A percentile compares a stretch with the other conserved stretches of the same genome.
Evolutionary conservation across 306 rosid genomes (phyloP).

Genomic region (Astragalus membranaceus): DNA sequence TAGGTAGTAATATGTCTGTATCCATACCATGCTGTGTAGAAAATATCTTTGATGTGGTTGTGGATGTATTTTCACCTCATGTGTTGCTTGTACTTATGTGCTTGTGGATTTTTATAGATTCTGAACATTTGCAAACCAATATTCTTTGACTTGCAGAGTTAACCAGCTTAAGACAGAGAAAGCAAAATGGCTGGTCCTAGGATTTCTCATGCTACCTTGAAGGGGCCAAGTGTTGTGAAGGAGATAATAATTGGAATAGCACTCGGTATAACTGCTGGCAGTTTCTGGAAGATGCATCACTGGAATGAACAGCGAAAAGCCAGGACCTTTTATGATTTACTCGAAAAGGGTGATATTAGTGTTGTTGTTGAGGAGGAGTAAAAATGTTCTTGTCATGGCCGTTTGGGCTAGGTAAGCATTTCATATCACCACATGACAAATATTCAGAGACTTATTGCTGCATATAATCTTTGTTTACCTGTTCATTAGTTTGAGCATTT

Average conservation of each 20-base stretch:
- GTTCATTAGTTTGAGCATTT: no score
- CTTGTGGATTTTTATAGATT: no score
- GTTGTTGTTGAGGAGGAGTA: no score
- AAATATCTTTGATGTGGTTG: no score
- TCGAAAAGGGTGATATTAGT: conserved; percentile 83
- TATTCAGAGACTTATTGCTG: no score
- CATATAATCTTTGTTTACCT: neutral
- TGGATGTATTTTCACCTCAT: no score
- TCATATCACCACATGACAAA: neutral
- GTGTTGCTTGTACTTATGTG: no score
- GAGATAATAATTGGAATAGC: conserved; percentile 59
- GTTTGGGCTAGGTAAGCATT: neutral
- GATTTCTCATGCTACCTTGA: conserved; percentile 78
- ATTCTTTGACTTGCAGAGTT: conserved; percentile 23
- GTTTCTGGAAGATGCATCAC: conserved; percentile 94
- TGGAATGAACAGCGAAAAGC: conserved; percentile 90
- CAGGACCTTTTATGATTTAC: conserved; percentile 73
- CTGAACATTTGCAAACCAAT: neutral
- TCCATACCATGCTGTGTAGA: neutral
- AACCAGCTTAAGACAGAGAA: conserved; percentile 55
- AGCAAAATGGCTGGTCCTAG: conserved; percentile 76
- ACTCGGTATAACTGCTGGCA: conserved; percentile 57
- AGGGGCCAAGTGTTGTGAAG: conserved; percentile 94
- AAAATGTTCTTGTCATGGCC: neutral
- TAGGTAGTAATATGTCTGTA: neutral